phyloP scores from a whole-genome alignment of 768 basidiomycete species.

The Candolleomyces eurysporus region DNA sequence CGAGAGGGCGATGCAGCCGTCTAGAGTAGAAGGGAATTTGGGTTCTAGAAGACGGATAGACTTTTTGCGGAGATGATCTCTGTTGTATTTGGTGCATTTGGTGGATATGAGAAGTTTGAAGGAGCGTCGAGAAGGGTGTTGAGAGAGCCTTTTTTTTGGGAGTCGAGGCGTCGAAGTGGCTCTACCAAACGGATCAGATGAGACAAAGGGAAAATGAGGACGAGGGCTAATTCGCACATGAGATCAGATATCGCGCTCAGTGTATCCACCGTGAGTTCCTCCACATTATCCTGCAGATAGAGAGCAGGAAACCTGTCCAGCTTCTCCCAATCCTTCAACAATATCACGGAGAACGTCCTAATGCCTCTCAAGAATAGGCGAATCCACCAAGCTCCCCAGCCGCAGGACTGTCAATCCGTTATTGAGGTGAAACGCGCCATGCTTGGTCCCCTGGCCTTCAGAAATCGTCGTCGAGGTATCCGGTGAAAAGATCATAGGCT shows the following conservation, averaged over 20 bases:
- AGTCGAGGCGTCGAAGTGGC: slow-evolving; percentile 37
- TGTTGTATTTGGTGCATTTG: slow-evolving; percentile 45
- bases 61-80: slow-evolving; percentile 33
- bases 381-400: slow-evolving; percentile 32
- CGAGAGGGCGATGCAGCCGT: slow-evolving; percentile 36
- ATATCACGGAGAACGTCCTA: slow-evolving; percentile 39
- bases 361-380: slow-evolving; percentile 36
- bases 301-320: slow-evolving; percentile 38
- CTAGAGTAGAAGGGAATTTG: slow-evolving; percentile 40
- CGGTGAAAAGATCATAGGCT: neutral
- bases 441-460: neutral
- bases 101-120: slow-evolving; percentile 40
- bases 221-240: slow-evolving; percentile 26
- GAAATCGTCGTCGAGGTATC: neutral
- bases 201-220: neutral
- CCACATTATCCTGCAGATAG: slow-evolving; percentile 27
- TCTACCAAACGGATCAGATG: slow-evolving; percentile 13
- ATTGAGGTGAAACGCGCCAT: slow-evolving; percentile 35
- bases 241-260: slow-evolving; percentile 36
- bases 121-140: slow-evolving; percentile 36
- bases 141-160: slow-evolving; percentile 25
- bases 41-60: slow-evolving; percentile 37
- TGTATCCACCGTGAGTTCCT: slow-evolving; percentile 35
- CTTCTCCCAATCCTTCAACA: slow-evolving; percentile 27
- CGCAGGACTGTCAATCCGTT: slow-evolving; percentile 40